Conservation (phyloP, 768 basidiomycete genomes). For the Boletus reticuloceps region DNA sequence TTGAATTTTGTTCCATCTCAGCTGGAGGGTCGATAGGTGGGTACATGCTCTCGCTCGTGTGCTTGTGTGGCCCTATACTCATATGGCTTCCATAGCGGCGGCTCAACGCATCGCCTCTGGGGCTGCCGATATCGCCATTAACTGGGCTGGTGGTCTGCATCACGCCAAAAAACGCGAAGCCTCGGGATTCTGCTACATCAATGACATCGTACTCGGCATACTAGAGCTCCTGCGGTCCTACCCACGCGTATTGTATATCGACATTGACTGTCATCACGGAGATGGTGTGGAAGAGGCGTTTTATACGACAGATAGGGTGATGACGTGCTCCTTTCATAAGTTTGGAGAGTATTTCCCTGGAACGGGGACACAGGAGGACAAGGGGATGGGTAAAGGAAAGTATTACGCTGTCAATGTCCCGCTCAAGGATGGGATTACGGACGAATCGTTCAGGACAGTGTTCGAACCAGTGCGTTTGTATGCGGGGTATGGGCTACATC, state of each 20-base stretch:
- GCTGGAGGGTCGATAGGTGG: slow-evolving; percentile 92
- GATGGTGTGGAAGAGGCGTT: slow-evolving; percentile 99
- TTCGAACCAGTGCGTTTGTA: slow-evolving; percentile 79
- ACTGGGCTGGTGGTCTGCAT: slow-evolving; percentile 98
- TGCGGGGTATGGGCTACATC: background rate
- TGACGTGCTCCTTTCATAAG: slow-evolving; percentile 97
- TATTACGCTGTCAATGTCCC: slow-evolving; percentile 94
- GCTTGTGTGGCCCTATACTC: background rate
- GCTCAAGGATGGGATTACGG: slow-evolving; percentile 89
- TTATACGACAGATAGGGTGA: slow-evolving; percentile 95
- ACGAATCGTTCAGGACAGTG: slow-evolving; percentile 82
- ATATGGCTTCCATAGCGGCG: slow-evolving; percentile 50
- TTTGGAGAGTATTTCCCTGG: slow-evolving; percentile 85
- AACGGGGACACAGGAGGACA: slow-evolving; percentile 79
- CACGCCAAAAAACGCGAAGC: slow-evolving; percentile 99
- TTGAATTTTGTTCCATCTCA: slow-evolving; percentile 95
- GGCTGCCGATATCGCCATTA: slow-evolving; percentile 79
- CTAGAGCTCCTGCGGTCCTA: slow-evolving; percentile 86
- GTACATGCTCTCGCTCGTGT: slow-evolving; percentile 20
- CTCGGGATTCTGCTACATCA: slow-evolving; percentile 98
- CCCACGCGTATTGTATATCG: slow-evolving; percentile 91
- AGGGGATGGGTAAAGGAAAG: slow-evolving; percentile 78
- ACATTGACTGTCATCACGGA: slow-evolving; percentile 98
- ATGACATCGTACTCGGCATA: slow-evolving; percentile 94
- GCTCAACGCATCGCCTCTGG: slow-evolving; percentile 79